Percentiles rank a stretch among this genome's conserved stretches.
Conservation (phyloP, 73 alveolate species). For the Paramecium sexaurelia region DNA sequence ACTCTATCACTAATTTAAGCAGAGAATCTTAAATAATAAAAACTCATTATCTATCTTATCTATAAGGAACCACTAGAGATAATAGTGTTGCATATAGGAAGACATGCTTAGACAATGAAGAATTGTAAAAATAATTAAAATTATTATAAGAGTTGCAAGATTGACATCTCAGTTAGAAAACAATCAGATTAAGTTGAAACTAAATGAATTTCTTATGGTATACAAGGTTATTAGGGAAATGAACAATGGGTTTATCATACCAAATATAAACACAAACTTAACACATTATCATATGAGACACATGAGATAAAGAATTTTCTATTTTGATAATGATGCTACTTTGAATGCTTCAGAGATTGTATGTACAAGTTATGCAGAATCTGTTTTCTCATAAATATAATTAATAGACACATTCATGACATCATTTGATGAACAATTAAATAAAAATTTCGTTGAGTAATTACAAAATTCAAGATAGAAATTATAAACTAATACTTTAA, state of each 20-base stretch:
- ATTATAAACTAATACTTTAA: background rate
- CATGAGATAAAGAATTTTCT: background rate
- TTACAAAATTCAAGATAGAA: background rate
- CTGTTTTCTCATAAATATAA: background rate
- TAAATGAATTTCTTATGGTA: background rate
- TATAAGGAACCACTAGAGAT: background rate
- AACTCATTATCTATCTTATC: conserved; percentile 13
- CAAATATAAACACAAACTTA: background rate
- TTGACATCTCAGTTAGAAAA: background rate
- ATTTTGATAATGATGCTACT: background rate
- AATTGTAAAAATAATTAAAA: background rate
- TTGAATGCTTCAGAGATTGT: background rate
- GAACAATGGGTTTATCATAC: background rate
- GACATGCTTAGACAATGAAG: conserved; percentile 12
- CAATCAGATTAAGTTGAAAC: background rate
- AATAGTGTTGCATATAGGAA: conserved; percentile 10
- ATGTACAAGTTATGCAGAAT: conserved; percentile 1
- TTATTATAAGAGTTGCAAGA: background rate
- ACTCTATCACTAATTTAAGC: background rate
- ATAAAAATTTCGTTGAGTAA: background rate
- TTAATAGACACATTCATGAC: background rate
- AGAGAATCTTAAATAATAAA: background rate
- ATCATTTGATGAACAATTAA: background rate
- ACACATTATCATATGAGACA: background rate
- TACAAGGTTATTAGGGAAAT: background rate